phyloP scores from a whole-genome alignment of 177 flowering plant genomes.

The Vitis hybrid region DNA sequence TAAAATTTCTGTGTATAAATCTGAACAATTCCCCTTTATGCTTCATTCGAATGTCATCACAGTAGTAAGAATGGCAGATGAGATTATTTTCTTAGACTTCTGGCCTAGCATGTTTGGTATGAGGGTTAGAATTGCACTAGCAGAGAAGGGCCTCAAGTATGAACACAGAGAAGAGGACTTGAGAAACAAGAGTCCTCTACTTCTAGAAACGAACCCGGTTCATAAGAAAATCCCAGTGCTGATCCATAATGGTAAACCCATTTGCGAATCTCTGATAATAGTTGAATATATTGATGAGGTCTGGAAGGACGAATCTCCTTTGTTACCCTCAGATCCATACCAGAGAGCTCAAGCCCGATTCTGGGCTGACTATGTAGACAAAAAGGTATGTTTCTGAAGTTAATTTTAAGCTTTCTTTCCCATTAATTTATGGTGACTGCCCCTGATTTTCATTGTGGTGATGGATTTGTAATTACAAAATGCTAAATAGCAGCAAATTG shows the following conservation, averaged over 20 bases:
- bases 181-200: constrained; percentile 17
- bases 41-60: too few species aligned
- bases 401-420: not conserved
- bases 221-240: not conserved
- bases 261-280: constrained; percentile 12
- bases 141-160: constrained; percentile 22
- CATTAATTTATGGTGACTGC: too few species aligned
- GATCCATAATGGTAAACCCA: constrained; percentile 24
- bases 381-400: constrained; percentile 7
- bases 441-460: too few species aligned
- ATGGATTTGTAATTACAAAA: too few species aligned
- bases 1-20: too few species aligned
- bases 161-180: constrained; percentile 20
- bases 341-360: constrained; percentile 23
- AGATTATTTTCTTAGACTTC: constrained; percentile 5
- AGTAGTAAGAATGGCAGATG: constrained; percentile 1
- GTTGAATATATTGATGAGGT: constrained; percentile 16
- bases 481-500: too few species aligned
- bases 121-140: constrained; percentile 20
- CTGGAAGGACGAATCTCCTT: constrained; percentile 4
- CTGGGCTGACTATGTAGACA: constrained; percentile 25
- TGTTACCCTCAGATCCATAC: constrained; percentile 24
- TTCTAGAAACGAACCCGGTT: not conserved
- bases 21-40: too few species aligned
- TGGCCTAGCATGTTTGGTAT: constrained; percentile 17